A percentile compares a stretch with the other conserved stretches of the same genome.
These are phyloP conservation scores for Solanum hybrid DNA, from an alignment of 305 asterid species.

Conservation along the genomic window DNA sequence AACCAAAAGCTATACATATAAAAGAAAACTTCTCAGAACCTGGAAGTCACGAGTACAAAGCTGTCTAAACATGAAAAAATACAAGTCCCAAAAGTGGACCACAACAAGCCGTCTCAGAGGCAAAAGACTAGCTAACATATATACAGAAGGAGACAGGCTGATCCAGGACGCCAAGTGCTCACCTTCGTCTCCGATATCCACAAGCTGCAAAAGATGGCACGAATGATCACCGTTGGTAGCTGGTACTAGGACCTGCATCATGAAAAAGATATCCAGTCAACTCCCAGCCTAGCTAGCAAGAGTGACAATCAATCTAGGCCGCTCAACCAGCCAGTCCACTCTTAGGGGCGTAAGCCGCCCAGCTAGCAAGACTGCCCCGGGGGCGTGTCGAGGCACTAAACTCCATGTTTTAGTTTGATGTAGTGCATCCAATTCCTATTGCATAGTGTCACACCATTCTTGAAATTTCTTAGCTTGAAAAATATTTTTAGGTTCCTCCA, in stretches of 20 bases:
- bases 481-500: background rate
- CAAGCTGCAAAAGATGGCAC: background rate
- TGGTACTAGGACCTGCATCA: background rate
- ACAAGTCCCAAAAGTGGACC: background rate
- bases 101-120: background rate
- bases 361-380: background rate
- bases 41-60: background rate
- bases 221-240: background rate
- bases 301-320: background rate
- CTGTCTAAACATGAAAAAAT: background rate
- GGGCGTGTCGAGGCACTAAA: background rate
- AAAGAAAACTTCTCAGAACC: background rate
- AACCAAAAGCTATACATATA: background rate
- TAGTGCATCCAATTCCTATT: background rate
- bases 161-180: too few species aligned
- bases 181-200: too few species aligned
- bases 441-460: background rate
- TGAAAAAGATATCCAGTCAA: background rate
- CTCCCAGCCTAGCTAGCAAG: background rate
- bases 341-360: background rate
- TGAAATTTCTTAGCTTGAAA: background rate
- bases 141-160: too few species aligned
- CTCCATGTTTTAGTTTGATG: background rate
- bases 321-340: background rate
- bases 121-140: background rate